Percentiles rank a stretch among this genome's conserved stretches.
These are phyloP conservation scores for Crucibulum laeve DNA, from an alignment of 768 basidiomycete genomes.

Conservation along the genomic window DNA sequence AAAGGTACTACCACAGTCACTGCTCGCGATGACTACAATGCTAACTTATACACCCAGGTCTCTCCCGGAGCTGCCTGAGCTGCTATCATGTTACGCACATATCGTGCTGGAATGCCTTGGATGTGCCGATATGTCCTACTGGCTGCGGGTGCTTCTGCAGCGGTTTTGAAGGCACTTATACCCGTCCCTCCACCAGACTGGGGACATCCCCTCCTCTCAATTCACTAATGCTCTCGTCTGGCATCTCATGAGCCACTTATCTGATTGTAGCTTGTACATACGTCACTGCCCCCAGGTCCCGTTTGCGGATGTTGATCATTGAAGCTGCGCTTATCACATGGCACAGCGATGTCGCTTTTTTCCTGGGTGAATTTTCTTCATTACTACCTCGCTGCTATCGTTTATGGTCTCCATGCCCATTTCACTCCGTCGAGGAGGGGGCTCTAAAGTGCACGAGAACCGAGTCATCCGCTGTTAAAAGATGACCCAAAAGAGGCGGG, in stretches of 20 bases:
- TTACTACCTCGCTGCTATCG: no score
- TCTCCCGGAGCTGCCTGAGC: slow-evolving; percentile 55
- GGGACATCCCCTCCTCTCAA: slow-evolving; percentile 20
- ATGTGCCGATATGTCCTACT: slow-evolving; percentile 52
- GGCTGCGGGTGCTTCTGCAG: slow-evolving; percentile 68
- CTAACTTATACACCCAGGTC: slow-evolving; percentile 33
- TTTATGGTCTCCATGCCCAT: no score
- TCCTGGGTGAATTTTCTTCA: no score
- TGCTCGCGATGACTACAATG: neutral
- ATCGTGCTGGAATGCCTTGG: slow-evolving; percentile 53
- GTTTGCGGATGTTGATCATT: neutral
- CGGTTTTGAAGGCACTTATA: slow-evolving; percentile 22
- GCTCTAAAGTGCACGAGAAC: no score
- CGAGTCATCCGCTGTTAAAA: no score
- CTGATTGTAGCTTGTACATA: neutral
- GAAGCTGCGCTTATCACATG: neutral
- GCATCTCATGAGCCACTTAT: neutral
- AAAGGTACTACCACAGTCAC: slow-evolving; percentile 48
- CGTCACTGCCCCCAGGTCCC: neutral
- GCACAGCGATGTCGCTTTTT: neutral
- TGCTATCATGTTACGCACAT: slow-evolving; percentile 67
- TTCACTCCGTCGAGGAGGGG: no score
- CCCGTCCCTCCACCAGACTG: slow-evolving; percentile 25
- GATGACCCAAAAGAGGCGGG: no score
- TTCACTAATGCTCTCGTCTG: slow-evolving; percentile 7